Evolutionary conservation across 495 filamentous ascomycete species (phyloP).

Genomic region (Talaromyces thailandensis): DNA sequence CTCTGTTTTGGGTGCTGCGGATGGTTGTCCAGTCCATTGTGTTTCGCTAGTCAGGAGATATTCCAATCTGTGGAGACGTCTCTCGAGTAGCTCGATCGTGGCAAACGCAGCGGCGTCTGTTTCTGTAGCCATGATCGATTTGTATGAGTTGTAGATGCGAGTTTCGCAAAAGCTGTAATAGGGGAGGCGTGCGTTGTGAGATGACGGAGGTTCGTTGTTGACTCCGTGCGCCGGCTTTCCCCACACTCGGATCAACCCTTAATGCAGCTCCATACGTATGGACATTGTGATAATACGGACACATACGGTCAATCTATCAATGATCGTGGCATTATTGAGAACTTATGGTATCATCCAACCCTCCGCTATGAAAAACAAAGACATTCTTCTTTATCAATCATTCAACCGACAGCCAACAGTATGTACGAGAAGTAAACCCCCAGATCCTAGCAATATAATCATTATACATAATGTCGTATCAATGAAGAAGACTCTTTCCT

Average conservation of each 20-base stretch:
- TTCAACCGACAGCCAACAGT: not conserved
- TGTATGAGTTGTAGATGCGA: not conserved
- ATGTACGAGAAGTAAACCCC: not conserved
- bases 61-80: conserved; percentile 63
- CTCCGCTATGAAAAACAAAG: not conserved
- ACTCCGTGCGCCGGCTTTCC: not conserved
- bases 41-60: conserved; percentile 61
- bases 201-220: not conserved
- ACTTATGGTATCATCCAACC: not conserved
- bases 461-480: not conserved
- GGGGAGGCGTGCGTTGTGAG: not conserved
- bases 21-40: conserved; percentile 32
- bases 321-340: not conserved
- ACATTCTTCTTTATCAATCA: not conserved
- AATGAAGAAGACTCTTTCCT: conserved; percentile 6
- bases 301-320: not conserved
- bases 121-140: conserved; percentile 26
- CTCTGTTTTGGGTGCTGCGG: conserved; percentile 25
- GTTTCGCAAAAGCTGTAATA: not conserved
- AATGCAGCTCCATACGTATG: no score
- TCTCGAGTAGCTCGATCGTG: conserved; percentile 69
- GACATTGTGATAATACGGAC: not conserved
- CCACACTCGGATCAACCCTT: not conserved
- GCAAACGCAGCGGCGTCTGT: conserved; percentile 29
- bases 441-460: not conserved